Conservation (phyloP, 768 basidiomycete genomes). For the Lentinula edodes region DNA sequence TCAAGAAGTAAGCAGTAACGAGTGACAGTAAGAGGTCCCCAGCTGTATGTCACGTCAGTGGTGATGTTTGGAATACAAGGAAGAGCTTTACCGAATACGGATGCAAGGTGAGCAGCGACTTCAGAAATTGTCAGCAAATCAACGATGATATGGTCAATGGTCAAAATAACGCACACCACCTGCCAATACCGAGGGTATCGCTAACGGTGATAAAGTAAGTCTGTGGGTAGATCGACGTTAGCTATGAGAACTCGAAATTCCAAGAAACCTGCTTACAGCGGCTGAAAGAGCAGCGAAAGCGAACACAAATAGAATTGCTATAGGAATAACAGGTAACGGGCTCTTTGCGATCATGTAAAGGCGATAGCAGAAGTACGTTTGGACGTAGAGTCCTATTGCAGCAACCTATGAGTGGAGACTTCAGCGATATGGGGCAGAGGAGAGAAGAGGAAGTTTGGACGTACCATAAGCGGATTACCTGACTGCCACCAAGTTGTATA, state of each 20-base stretch:
- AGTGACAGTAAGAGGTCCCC: conserved; percentile 23
- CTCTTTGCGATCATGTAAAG: conserved; percentile 22
- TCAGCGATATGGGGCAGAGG: not conserved
- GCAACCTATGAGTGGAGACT: conserved; percentile 17
- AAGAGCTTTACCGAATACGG: not conserved
- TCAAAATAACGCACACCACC: not conserved
- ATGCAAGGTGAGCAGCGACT: not conserved
- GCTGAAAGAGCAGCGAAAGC: conserved; percentile 21
- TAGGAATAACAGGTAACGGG: conserved; percentile 17
- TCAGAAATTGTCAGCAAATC: not conserved
- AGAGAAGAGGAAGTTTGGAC: not conserved
- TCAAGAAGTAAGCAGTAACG: conserved; percentile 23
- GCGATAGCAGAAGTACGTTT: conserved; percentile 25
- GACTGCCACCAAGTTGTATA: conserved; percentile 28
- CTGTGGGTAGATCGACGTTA: not conserved
- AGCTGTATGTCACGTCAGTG: conserved; percentile 11
- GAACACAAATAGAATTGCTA: conserved; percentile 19
- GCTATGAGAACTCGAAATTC: not conserved
- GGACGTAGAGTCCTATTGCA: conserved; percentile 25
- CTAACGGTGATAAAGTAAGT: not conserved
- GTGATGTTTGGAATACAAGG: not conserved
- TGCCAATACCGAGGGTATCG: not conserved
- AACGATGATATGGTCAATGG: not conserved
- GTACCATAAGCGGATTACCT: conserved; percentile 24
- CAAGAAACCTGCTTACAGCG: conserved; percentile 15